A percentile compares a stretch with the other conserved stretches of the same genome.
Conservation (phyloP, 1,284 basidiomycete species). For the Paramarasmius palmivorus region DNA sequence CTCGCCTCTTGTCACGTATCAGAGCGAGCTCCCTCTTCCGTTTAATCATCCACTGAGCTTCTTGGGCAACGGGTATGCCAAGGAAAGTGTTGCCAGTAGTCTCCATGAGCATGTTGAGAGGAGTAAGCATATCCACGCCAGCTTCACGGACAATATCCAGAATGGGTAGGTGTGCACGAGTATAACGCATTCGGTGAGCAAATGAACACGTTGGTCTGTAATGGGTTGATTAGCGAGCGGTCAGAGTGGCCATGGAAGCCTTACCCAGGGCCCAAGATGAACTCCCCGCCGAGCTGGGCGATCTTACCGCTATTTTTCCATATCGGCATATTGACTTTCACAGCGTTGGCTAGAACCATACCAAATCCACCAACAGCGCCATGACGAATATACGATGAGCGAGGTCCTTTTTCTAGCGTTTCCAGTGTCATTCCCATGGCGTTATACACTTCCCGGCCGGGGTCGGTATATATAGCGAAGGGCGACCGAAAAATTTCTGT, state of each 20-base stretch:
- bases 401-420: constrained; percentile 45
- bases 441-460: constrained; percentile 58
- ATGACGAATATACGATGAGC: constrained; percentile 61
- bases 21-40: background rate
- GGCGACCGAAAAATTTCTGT: constrained; percentile 54
- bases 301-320: constrained; percentile 66
- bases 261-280: constrained; percentile 72
- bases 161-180: constrained; percentile 6
- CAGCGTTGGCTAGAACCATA: constrained; percentile 58
- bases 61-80: background rate
- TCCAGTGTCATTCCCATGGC: constrained; percentile 64
- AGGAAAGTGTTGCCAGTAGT: background rate
- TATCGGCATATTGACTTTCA: constrained; percentile 64
- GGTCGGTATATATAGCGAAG: constrained; percentile 71
- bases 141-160: constrained; percentile 4
- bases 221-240: background rate
- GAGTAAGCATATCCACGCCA: background rate
- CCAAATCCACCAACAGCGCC: constrained; percentile 54
- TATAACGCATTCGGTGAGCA: constrained; percentile 12
- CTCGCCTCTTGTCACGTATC: too few relatives aligned
- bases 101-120: background rate
- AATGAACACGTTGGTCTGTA: constrained; percentile 1
- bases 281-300: constrained; percentile 76
- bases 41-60: background rate
- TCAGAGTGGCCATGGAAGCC: too few relatives aligned